Conservation (phyloP, 345 rosid genomes). For the Xanthoceras sorbifolium region DNA sequence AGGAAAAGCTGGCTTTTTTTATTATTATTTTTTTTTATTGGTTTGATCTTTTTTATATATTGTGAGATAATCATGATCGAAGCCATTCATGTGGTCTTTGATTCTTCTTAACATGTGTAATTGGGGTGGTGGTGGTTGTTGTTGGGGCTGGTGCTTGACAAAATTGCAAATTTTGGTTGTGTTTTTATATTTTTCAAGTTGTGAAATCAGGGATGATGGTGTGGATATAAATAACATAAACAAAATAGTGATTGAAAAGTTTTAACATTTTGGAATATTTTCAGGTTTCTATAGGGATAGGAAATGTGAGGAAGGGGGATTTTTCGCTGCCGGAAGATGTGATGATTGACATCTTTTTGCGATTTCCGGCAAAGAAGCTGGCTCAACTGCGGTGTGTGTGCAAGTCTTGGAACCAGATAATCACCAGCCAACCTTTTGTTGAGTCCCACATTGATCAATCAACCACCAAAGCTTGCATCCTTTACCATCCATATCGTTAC, state of each 20-base stretch:
- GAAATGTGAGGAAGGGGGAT: background rate
- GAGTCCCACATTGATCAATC: background rate
- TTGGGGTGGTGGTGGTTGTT: no score
- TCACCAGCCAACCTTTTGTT: conserved; percentile 15
- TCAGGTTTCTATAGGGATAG: conserved; percentile 8
- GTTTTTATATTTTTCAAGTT: background rate
- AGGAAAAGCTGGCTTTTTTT: background rate
- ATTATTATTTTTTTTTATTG: background rate
- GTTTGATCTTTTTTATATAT: no score
- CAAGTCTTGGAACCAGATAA: conserved; percentile 11
- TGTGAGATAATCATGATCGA: no score
- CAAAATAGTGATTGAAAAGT: background rate
- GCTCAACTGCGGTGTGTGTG: conserved; percentile 22
- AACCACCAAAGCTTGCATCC: background rate
- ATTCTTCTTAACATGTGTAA: background rate
- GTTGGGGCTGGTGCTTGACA: no score
- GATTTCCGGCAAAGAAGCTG: background rate
- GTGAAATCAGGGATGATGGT: background rate
- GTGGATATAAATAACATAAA: background rate
- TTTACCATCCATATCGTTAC: background rate
- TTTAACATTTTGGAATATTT: background rate
- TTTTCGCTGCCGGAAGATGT: conserved; percentile 6
- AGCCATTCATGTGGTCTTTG: no score
- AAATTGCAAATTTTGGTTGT: no score
- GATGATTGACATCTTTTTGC: conserved; percentile 9